Evolutionary conservation across 2,329 filamentous ascomycete genomes (phyloP).

Genomic region (Blastomyces parvus): DNA sequence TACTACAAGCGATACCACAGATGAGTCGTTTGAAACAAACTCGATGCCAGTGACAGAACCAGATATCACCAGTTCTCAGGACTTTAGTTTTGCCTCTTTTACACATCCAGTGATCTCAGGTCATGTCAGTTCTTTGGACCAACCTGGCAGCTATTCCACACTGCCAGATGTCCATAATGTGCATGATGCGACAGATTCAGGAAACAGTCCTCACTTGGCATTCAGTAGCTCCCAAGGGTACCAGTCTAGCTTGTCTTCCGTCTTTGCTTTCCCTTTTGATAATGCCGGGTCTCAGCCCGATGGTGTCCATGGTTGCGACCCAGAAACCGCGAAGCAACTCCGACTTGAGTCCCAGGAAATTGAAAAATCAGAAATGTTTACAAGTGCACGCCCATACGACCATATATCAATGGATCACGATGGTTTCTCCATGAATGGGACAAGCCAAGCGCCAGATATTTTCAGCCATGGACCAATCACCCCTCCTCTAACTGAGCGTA

Average conservation of each 20-base stretch:
- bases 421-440: slow-evolving; percentile 27
- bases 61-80: slow-evolving; percentile 34
- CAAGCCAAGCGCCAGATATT: slow-evolving; percentile 29
- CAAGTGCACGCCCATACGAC: slow-evolving; percentile 24
- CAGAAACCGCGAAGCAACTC: slow-evolving; percentile 31
- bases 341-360: slow-evolving; percentile 26
- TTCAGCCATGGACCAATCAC: slow-evolving; percentile 34
- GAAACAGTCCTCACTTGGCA: slow-evolving; percentile 29
- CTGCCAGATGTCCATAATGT: slow-evolving; percentile 32
- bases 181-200: slow-evolving; percentile 26
- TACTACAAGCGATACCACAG: slow-evolving; percentile 17
- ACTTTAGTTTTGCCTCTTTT: slow-evolving; percentile 35
- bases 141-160: slow-evolving; percentile 31
- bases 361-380: slow-evolving; percentile 29
- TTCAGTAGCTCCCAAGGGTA: slow-evolving; percentile 31
- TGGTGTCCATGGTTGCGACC: slow-evolving; percentile 25
- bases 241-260: slow-evolving; percentile 26
- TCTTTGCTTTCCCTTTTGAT: slow-evolving; percentile 35
- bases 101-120: slow-evolving; percentile 34
- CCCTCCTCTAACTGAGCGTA: slow-evolving; percentile 35
- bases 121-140: slow-evolving; percentile 20
- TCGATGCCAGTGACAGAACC: slow-evolving; percentile 28
- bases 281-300: slow-evolving; percentile 31
- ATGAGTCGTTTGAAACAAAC: slow-evolving; percentile 31
- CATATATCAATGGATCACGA: slow-evolving; percentile 27